Evolutionary conservation across 352 stramenopile genomes (phyloP).

Genomic region (Pythium utonaiense): DNA sequence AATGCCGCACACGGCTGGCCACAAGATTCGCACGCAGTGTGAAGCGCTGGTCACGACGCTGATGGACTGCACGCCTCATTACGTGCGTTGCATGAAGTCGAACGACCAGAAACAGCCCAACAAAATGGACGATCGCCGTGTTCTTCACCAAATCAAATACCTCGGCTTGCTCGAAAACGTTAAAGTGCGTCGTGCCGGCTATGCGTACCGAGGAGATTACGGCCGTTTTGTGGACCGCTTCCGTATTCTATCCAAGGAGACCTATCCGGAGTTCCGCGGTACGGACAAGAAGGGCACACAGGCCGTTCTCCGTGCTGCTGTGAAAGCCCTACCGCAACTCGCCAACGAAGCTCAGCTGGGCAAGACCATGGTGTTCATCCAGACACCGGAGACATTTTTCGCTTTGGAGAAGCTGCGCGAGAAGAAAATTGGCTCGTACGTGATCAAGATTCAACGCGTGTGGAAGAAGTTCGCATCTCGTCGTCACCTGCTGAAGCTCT

Average conservation of each 20-base stretch:
- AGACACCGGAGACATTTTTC: constrained; percentile 88
- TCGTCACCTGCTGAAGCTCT: constrained; percentile 80
- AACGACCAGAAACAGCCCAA: constrained; percentile 89
- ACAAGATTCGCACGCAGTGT: constrained; percentile 86
- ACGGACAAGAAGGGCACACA: constrained; percentile 85
- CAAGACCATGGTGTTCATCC: constrained; percentile 91
- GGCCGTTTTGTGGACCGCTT: constrained; percentile 85
- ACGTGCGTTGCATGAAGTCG: constrained; percentile 91
- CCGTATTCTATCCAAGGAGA: constrained; percentile 75
- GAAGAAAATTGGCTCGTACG: constrained; percentile 72
- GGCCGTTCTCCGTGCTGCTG: constrained; percentile 72
- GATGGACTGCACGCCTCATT: constrained; percentile 89
- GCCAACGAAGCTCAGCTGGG: constrained; percentile 84
- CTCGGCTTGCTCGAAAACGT: constrained; percentile 85
- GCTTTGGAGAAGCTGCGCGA: constrained; percentile 86
- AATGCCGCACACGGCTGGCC: constrained; percentile 73
- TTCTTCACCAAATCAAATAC: constrained; percentile 88
- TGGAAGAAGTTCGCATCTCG: constrained; percentile 82
- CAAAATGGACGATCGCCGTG: constrained; percentile 81
- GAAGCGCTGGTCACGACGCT: constrained; percentile 83
- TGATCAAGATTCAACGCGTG: constrained; percentile 73
- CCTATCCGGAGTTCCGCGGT: constrained; percentile 73
- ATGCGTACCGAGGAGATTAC: constrained; percentile 85
- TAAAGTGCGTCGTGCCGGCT: constrained; percentile 83
- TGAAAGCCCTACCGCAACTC: constrained; percentile 64